These are phyloP conservation scores for Cyclotella distinguenda DNA, from an alignment of 108 stramenopile genomes.

Conservation along the genomic window DNA sequence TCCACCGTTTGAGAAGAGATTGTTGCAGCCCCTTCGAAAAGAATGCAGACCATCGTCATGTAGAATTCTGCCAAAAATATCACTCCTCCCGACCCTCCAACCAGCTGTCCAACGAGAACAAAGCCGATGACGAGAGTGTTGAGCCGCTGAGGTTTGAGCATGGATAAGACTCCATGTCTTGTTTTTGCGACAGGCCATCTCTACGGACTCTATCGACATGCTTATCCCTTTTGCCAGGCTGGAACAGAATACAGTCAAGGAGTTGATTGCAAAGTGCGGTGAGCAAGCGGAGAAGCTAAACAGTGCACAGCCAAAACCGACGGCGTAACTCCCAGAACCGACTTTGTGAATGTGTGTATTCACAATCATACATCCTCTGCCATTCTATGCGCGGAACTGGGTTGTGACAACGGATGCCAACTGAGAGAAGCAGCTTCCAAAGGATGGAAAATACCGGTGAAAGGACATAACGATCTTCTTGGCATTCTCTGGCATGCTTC, in stretches of 20 bases:
- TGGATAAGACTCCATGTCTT: constrained; percentile 27
- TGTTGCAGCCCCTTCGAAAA: constrained; percentile 70
- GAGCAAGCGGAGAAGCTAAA: constrained; percentile 53
- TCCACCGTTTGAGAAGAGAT: constrained; percentile 60
- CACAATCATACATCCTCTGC: constrained; percentile 32
- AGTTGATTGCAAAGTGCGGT: constrained; percentile 68
- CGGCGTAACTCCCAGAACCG: constrained; percentile 33
- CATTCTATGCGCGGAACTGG: constrained; percentile 33
- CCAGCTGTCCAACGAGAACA: constrained; percentile 67
- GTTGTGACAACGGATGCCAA: neutral
- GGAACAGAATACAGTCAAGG: constrained; percentile 58
- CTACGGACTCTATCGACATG: constrained; percentile 67
- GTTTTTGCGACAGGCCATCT: constrained; percentile 41
- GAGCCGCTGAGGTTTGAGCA: constrained; percentile 48
- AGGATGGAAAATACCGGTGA: neutral
- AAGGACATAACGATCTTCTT: constrained; percentile 40
- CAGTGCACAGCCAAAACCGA: constrained; percentile 45
- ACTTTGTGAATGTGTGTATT: constrained; percentile 21
- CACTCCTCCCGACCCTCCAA: constrained; percentile 70
- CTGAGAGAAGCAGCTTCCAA: neutral
- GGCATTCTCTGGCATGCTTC: constrained; percentile 39
- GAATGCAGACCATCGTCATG: constrained; percentile 57
- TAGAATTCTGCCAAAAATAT: constrained; percentile 74
- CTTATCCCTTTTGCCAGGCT: constrained; percentile 42
- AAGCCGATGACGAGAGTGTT: constrained; percentile 45